These are phyloP conservation scores for Calvatia gigantea DNA, from an alignment of 768 basidiomycete genomes.

Conservation along the genomic window DNA sequence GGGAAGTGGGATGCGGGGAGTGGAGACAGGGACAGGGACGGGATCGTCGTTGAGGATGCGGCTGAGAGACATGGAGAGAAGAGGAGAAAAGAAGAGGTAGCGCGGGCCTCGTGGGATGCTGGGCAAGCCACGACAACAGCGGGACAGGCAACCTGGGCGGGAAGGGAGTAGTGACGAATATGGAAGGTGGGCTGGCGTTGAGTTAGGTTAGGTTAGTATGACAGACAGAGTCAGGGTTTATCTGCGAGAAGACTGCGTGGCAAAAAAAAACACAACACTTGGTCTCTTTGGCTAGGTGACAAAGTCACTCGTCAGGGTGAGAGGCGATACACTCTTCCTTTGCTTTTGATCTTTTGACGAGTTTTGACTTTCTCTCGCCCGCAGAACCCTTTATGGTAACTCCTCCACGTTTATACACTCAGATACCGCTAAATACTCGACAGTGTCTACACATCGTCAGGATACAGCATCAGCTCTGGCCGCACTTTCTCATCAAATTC, in stretches of 20 bases:
- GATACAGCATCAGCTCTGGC: conserved; percentile 87
- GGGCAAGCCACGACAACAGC: conserved; percentile 23
- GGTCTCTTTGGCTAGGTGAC: conserved; percentile 1
- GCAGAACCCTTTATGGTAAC: conserved; percentile 4
- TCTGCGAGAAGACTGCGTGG: neutral
- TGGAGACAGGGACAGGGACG: conserved; percentile 20
- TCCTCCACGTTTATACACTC: conserved; percentile 16
- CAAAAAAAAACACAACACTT: neutral
- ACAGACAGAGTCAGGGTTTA: neutral
- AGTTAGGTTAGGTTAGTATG: too few relatives aligned
- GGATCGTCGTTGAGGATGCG: conserved; percentile 79
- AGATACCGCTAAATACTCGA: conserved; percentile 16
- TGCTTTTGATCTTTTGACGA: neutral
- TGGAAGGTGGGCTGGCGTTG: conserved; percentile 13
- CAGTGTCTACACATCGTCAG: conserved; percentile 33
- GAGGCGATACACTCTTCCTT: conserved; percentile 4
- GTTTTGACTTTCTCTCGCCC: conserved; percentile 9
- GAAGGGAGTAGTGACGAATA: conserved; percentile 9
- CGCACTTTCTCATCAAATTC: conserved; percentile 95
- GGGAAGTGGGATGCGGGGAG: conserved; percentile 29
- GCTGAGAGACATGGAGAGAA: conserved; percentile 63
- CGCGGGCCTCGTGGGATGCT: conserved; percentile 33
- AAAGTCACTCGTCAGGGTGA: conserved; percentile 5
- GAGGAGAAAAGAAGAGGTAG: conserved; percentile 17
- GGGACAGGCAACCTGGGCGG: conserved; percentile 15